A percentile compares a stretch with the other conserved stretches of the same genome.
Evolutionary conservation across 306 rosid genomes (phyloP).

Genomic region (Vigna unguiculata): DNA sequence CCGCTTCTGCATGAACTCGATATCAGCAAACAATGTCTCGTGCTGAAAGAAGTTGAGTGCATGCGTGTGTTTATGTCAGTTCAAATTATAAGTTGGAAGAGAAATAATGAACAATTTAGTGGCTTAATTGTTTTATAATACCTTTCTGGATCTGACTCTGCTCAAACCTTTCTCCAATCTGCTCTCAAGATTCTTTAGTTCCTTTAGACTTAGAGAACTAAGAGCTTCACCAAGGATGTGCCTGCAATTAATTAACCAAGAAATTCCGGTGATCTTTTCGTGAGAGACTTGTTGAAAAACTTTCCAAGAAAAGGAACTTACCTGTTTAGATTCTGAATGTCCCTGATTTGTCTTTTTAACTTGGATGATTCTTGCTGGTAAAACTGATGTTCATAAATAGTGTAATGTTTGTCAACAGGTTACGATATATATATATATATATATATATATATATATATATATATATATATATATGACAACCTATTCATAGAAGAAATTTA

Average conservation of each 20-base stretch:
- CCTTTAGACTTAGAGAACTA: slow-evolving; percentile 69
- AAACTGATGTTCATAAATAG: slow-evolving; percentile 53
- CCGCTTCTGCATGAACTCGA: slow-evolving; percentile 92
- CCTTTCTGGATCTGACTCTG: slow-evolving; percentile 88
- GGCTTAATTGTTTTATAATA: slow-evolving; percentile 1
- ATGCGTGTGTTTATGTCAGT: slow-evolving; percentile 7
- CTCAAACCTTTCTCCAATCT: slow-evolving; percentile 88
- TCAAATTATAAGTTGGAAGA: slow-evolving; percentile 20
- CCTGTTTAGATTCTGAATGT: slow-evolving; percentile 83
- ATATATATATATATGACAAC: not conserved
- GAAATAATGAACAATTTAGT: not conserved
- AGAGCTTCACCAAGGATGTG: slow-evolving; percentile 87
- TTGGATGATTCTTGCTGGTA: slow-evolving; percentile 89
- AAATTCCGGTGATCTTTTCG: not conserved
- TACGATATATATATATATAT: not conserved
- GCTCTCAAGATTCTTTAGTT: slow-evolving; percentile 82
- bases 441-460: not conserved
- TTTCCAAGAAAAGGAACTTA: slow-evolving; percentile 9
- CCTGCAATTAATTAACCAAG: slow-evolving; percentile 49
- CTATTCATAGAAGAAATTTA: not conserved
- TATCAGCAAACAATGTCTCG: slow-evolving; percentile 72
- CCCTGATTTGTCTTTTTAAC: slow-evolving; percentile 80
- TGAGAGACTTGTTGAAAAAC: not conserved
- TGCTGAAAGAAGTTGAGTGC: slow-evolving; percentile 53
- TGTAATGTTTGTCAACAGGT: not conserved